phyloP scores from a whole-genome alignment of 768 basidiomycete species.

The Mycena crocata region DNA sequence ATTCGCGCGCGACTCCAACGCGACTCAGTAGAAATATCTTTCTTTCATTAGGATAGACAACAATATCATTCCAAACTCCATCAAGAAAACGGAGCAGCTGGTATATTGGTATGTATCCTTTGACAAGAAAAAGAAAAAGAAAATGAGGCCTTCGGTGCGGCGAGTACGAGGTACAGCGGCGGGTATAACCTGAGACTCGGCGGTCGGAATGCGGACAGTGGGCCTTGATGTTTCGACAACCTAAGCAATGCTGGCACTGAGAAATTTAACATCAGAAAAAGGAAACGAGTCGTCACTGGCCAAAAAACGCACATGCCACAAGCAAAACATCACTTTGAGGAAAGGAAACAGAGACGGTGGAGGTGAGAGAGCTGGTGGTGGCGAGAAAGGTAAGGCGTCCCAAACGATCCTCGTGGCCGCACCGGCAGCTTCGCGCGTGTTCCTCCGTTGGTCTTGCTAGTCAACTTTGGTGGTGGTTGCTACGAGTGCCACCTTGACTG shows the following conservation, averaged over 20 bases:
- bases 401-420: constrained; percentile 3
- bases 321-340: background rate
- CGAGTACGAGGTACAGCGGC: background rate
- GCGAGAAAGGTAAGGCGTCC: constrained; percentile 11
- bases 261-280: background rate
- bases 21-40: too few relatives aligned
- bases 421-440: background rate
- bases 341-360: background rate
- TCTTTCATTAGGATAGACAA: too few relatives aligned
- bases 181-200: constrained; percentile 3
- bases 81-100: background rate
- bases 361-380: constrained; percentile 3
- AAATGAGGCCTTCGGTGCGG: background rate
- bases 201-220: background rate
- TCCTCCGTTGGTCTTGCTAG: background rate
- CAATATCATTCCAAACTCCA: too few relatives aligned
- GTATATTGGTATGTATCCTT: background rate
- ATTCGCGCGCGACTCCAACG: too few relatives aligned
- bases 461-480: background rate
- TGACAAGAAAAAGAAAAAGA: background rate
- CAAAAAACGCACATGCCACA: background rate
- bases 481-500: background rate
- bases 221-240: background rate
- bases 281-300: background rate
- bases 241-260: background rate